These are phyloP conservation scores for Capronia coronata DNA, from an alignment of 2,329 filamentous ascomycete species.

Conservation along the genomic window DNA sequence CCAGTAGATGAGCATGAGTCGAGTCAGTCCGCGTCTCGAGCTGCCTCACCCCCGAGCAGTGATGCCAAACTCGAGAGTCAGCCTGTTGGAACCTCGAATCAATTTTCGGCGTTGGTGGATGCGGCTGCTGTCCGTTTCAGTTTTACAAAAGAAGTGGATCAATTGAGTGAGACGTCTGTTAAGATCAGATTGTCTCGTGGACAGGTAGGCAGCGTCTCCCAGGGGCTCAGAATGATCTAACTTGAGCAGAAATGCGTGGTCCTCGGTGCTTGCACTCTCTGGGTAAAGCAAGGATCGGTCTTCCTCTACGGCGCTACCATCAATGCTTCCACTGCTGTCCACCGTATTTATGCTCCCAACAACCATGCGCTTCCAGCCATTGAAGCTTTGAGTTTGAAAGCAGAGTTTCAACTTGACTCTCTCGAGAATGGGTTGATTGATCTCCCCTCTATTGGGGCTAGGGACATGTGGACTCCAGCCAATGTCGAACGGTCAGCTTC, in stretches of 20 bases:
- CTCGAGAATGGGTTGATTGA: conserved; percentile 9
- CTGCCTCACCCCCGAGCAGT: too few relatives aligned
- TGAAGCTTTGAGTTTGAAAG: conserved; percentile 26
- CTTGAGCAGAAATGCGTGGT: conserved; percentile 37
- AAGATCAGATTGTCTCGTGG: conserved; percentile 24
- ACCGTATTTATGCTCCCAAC: conserved; percentile 50
- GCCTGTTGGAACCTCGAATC: conserved; percentile 11
- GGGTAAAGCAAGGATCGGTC: conserved; percentile 50
- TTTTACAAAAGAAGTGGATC: conserved; percentile 21
- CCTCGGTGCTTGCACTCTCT: conserved; percentile 53
- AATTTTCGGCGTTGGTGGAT: conserved; percentile 21
- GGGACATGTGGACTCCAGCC: conserved; percentile 12
- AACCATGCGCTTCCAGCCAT: conserved; percentile 53
- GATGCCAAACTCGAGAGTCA: too few relatives aligned
- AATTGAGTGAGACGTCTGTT: conserved; percentile 13
- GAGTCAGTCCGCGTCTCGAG: neutral
- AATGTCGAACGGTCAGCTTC: conserved; percentile 1
- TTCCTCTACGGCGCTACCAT: conserved; percentile 55
- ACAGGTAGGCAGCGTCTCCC: conserved; percentile 17
- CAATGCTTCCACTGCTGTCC: conserved; percentile 38
- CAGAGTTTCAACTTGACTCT: conserved; percentile 22
- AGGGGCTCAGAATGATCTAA: neutral
- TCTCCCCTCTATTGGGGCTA: conserved; percentile 12
- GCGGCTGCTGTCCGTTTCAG: conserved; percentile 22
- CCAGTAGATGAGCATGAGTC: neutral